These are phyloP conservation scores for Ascochyta viciae-villosae DNA, from an alignment of 2,329 filamentous ascomycete species.

Conservation along the genomic window DNA sequence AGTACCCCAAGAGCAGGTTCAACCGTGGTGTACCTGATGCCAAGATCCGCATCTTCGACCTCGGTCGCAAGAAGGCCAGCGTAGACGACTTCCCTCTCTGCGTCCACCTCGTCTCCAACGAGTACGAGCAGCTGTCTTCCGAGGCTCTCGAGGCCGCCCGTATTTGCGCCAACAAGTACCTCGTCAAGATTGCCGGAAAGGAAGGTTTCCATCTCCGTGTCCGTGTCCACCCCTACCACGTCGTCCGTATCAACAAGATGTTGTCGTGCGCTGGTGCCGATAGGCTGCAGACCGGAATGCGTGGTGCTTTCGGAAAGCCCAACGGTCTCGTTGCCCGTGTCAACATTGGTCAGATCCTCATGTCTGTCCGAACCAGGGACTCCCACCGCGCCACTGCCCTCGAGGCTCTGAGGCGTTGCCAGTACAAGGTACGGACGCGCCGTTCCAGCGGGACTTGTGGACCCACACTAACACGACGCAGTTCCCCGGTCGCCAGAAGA, in stretches of 20 bases:
- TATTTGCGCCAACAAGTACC: slow-evolving; percentile 99
- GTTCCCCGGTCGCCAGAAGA: slow-evolving; percentile 99
- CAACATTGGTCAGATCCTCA: slow-evolving; percentile 99
- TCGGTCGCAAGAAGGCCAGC: slow-evolving; percentile 96
- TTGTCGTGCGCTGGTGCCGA: slow-evolving; percentile 99
- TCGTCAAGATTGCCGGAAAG: slow-evolving; percentile 73
- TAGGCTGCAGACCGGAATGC: slow-evolving; percentile 99
- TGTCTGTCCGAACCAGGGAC: slow-evolving; percentile 97
- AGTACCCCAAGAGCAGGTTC: slow-evolving; percentile 99
- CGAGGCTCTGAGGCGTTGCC: slow-evolving; percentile 97
- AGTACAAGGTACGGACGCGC: slow-evolving; percentile 77
- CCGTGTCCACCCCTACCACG: slow-evolving; percentile 98
- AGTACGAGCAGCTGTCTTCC: slow-evolving; percentile 99
- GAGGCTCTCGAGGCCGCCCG: slow-evolving; percentile 99
- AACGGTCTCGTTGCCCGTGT: slow-evolving; percentile 99
- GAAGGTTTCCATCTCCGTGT: slow-evolving; percentile 75
- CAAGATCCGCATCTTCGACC: slow-evolving; percentile 96
- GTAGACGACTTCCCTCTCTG: slow-evolving; percentile 99
- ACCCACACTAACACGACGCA: slow-evolving; percentile 18
- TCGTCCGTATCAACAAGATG: slow-evolving; percentile 99
- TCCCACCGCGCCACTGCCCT: slow-evolving; percentile 89
- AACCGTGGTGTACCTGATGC: slow-evolving; percentile 95
- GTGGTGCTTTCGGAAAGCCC: slow-evolving; percentile 99
- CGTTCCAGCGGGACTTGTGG: background rate
- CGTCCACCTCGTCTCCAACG: slow-evolving; percentile 99